Conservation (phyloP, 2,329 filamentous ascomycete genomes). For the Fusarium begoniae region DNA sequence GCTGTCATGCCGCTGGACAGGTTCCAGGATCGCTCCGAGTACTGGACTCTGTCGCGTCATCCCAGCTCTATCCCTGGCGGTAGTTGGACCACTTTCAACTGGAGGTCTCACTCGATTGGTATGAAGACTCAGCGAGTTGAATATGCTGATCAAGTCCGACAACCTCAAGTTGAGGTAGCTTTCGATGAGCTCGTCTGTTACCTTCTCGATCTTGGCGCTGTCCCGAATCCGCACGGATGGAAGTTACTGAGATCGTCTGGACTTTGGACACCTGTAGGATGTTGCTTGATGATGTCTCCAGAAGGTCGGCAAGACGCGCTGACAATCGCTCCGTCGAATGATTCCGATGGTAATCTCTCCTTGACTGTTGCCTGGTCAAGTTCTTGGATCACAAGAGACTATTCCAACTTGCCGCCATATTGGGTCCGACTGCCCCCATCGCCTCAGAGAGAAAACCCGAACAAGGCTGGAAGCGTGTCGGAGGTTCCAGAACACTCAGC, state of each 20-base stretch:
- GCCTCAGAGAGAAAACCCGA: not conserved
- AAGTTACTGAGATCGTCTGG: constrained; percentile 65
- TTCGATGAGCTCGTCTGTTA: constrained; percentile 71
- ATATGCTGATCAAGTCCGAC: constrained; percentile 65
- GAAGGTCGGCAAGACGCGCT: constrained; percentile 60
- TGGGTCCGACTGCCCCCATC: constrained; percentile 62
- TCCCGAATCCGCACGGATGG: constrained; percentile 68
- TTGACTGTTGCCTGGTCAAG: constrained; percentile 65
- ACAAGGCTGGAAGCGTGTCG: not conserved
- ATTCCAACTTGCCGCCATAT: constrained; percentile 65
- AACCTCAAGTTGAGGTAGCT: constrained; percentile 61
- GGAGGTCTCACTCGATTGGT: constrained; percentile 70
- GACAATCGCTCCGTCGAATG: constrained; percentile 63
- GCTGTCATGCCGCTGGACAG: constrained; percentile 70
- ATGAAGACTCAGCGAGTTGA: constrained; percentile 70
- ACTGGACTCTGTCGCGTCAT: constrained; percentile 65
- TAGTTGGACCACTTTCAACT: constrained; percentile 72
- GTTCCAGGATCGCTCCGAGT: constrained; percentile 60
- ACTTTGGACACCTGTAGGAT: constrained; percentile 69
- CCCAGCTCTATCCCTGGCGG: constrained; percentile 67
- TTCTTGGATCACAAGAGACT: constrained; percentile 62
- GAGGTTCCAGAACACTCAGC: not conserved
- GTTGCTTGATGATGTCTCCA: constrained; percentile 63
- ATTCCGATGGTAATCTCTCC: constrained; percentile 69
- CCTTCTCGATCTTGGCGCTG: constrained; percentile 69